These are phyloP conservation scores for Megacollybia platyphylla DNA, from an alignment of 1,284 basidiomycete species.

Conservation along the genomic window DNA sequence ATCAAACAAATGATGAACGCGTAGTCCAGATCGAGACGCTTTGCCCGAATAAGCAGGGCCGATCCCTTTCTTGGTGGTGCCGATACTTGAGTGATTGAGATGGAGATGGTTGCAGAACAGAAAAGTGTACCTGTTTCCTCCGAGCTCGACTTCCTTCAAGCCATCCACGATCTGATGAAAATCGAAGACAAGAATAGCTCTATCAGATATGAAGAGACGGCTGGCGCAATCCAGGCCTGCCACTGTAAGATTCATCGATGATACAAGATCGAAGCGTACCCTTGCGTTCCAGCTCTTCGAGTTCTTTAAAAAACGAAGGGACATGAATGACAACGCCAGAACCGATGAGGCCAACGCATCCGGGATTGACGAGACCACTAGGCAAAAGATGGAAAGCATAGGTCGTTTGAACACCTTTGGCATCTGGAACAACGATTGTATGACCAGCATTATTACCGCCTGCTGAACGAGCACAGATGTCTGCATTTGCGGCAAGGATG, in stretches of 20 bases:
- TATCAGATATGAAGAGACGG: slow-evolving; percentile 88
- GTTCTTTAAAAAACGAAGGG: slow-evolving; percentile 90
- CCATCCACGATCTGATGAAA: slow-evolving; percentile 99
- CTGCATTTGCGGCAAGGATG: slow-evolving; percentile 78
- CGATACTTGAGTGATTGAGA: slow-evolving; percentile 49
- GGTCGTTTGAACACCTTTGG: slow-evolving; percentile 62
- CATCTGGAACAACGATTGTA: slow-evolving; percentile 84
- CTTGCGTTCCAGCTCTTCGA: slow-evolving; percentile 79
- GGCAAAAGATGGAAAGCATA: slow-evolving; percentile 96
- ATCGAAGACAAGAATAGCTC: slow-evolving; percentile 95
- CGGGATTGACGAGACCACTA: slow-evolving; percentile 88
- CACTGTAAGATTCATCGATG: slow-evolving; percentile 3
- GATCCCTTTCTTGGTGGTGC: slow-evolving; percentile 96
- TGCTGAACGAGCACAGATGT: slow-evolving; percentile 92
- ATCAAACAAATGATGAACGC: slow-evolving; percentile 95
- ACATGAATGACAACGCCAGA: slow-evolving; percentile 92
- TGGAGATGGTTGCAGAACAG: slow-evolving; percentile 2
- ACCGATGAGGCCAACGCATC: slow-evolving; percentile 83
- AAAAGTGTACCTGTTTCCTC: slow-evolving; percentile 60
- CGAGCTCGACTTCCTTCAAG: slow-evolving; percentile 94
- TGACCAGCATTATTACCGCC: slow-evolving; percentile 99
- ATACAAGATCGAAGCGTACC: slow-evolving; percentile 33
- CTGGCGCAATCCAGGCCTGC: slow-evolving; percentile 78
- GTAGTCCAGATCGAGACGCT: slow-evolving; percentile 89
- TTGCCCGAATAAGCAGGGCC: slow-evolving; percentile 98